A percentile compares a stretch with the other conserved stretches of the same genome.
These are phyloP conservation scores for Fragaria iinumae DNA, from an alignment of 306 rosid genomes.

Conservation along the genomic window DNA sequence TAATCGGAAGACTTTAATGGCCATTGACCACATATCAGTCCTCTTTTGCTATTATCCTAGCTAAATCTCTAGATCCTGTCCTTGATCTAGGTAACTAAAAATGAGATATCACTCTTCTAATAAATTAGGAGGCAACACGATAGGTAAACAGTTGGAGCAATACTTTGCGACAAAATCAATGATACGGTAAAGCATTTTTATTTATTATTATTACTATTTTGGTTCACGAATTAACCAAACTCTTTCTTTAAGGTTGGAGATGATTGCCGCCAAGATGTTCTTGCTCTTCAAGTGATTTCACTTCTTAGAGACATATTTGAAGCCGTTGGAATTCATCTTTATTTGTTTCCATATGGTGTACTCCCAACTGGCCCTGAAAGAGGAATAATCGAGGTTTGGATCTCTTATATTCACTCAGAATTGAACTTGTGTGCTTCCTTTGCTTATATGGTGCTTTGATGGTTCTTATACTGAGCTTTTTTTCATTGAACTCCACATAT, in stretches of 20 bases:
- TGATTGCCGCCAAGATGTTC: constrained; percentile 99
- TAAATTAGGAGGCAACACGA: neutral
- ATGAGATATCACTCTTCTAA: neutral
- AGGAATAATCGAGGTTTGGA: constrained; percentile 88
- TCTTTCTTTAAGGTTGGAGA: constrained; percentile 80
- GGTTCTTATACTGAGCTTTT: constrained; percentile 7
- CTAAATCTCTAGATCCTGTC: neutral
- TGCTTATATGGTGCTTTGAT: neutral
- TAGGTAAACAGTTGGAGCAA: neutral
- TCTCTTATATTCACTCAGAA: constrained; percentile 9
- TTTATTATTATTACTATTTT: neutral
- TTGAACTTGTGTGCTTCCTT: constrained; percentile 5
- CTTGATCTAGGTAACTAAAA: neutral
- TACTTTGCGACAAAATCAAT: neutral
- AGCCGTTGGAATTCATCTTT: constrained; percentile 88
- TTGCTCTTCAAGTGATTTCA: constrained; percentile 97
- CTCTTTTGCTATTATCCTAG: neutral
- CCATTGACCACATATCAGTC: neutral
- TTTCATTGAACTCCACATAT: neutral
- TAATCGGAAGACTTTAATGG: neutral
- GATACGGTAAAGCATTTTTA: neutral
- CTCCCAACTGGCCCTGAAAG: constrained; percentile 96
- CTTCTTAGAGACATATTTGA: constrained; percentile 92
- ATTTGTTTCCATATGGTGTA: constrained; percentile 91
- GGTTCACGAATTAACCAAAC: constrained; percentile 31